Conservation (phyloP, 2,329 filamentous ascomycete genomes). For the Fusarium lyarnte region DNA sequence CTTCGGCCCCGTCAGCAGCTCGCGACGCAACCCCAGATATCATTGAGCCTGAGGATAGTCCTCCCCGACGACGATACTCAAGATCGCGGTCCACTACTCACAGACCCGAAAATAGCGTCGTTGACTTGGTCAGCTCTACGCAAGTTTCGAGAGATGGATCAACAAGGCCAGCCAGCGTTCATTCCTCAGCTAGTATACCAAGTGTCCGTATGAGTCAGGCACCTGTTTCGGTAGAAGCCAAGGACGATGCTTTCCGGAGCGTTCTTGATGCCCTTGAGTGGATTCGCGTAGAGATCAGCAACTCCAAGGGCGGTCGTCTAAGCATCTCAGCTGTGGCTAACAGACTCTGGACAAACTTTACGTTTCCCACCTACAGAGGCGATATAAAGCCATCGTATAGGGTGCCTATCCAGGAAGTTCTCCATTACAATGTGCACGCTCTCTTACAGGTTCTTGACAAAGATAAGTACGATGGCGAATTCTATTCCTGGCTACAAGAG, state of each 20-base stretch:
- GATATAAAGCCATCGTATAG: conserved; percentile 49
- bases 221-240: neutral
- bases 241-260: conserved; percentile 40
- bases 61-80: conserved; percentile 21
- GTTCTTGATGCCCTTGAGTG: conserved; percentile 43
- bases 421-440: conserved; percentile 56
- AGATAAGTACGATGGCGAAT: conserved; percentile 46
- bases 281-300: conserved; percentile 20
- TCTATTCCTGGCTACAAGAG: conserved; percentile 49
- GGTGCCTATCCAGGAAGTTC: conserved; percentile 53
- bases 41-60: conserved; percentile 6
- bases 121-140: neutral
- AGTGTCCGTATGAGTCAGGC: neutral
- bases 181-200: conserved; percentile 4
- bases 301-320: conserved; percentile 38
- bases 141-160: conserved; percentile 7
- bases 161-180: conserved; percentile 1
- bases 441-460: conserved; percentile 51
- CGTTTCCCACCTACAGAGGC: conserved; percentile 44
- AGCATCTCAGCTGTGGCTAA: conserved; percentile 37
- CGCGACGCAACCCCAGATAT: conserved; percentile 26
- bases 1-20: conserved; percentile 16
- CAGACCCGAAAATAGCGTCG: neutral
- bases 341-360: conserved; percentile 48
- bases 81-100: conserved; percentile 30